A percentile compares a stretch with the other conserved stretches of the same genome.
These are phyloP conservation scores for Canavalia ensiformis DNA, from an alignment of 306 rosid species.

Conservation along the genomic window DNA sequence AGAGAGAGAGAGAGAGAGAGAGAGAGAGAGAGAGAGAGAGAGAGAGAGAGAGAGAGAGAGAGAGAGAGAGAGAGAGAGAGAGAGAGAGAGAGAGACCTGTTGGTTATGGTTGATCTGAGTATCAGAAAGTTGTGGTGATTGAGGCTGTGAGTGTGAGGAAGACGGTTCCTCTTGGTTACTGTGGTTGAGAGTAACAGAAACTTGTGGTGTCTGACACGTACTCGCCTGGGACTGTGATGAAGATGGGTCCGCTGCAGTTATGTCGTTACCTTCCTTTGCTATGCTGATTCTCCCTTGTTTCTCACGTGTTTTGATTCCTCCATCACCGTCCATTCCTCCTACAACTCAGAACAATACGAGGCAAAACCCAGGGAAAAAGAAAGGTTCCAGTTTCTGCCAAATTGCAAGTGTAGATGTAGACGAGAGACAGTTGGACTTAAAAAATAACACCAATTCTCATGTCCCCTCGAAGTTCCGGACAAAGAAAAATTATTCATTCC, in stretches of 20 bases:
- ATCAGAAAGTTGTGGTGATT: background rate
- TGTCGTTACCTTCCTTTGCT: background rate
- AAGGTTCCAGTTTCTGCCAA: background rate
- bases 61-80: no score
- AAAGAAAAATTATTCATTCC: no score
- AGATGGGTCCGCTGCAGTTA: background rate
- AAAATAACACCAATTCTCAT: background rate
- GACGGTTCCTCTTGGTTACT: background rate
- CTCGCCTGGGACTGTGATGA: background rate
- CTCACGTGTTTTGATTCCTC: background rate
- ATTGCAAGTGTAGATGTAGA: background rate
- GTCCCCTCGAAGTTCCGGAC: background rate
- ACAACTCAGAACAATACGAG: background rate
- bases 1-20: no score
- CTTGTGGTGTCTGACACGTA: background rate
- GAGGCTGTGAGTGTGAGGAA: background rate
- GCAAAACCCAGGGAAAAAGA: background rate
- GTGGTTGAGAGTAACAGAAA: no score
- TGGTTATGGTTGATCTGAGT: background rate
- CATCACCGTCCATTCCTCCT: background rate
- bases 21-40: no score
- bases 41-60: no score
- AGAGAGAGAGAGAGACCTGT: conserved; percentile 39
- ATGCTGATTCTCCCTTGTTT: background rate
- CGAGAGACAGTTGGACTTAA: background rate